Base-by-base conservation (phyloP, 2,329 filamentous ascomycete species). In the Calonectria honghensis region DNA sequence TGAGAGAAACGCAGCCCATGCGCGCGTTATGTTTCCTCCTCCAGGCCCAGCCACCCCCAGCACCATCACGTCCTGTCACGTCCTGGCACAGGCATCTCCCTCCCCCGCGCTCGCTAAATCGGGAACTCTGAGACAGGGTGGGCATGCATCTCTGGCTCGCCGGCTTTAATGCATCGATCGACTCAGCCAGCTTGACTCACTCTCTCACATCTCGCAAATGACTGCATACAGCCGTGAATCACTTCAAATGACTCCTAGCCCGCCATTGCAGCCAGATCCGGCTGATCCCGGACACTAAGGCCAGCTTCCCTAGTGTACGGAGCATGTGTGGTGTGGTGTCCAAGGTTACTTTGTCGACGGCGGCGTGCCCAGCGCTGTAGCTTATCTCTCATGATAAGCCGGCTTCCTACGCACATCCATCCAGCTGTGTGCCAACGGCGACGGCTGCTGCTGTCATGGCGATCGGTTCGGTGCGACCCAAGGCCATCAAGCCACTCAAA, bases 301-400 rank as follows among this genome's bases (percentile, higher is more conserved):
- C 48, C 14, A 35, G 24, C 35, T 54, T 52, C 65, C 48, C 29
- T 35, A 32, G 45, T 65, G 61, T 65, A 31, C 32, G 41, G 29
- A 32, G 29, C 52, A 39, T 20, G 2, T 65, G 61, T 57, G 51
- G 35, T 68, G 65, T 54, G 48, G 65, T 68, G 45, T 48, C 45
- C 32, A 41, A 51, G 50, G 50, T 68, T 68, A 29, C 48, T 35
- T 51, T 68, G 32, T 54, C 27, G 31, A 48, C 45, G n/a, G 31
- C 54, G 48, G 35, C 35, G 13, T 41, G 24, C 29, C 27, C 39
- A 45, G 68, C 54, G 41, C 59, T 35, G 20, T 51, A 57, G 51
- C 69, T 65, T 65, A 59, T 70, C 68, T 59, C 68, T 29, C 52
- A 51, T 52, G 72, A 73, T 73, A 73, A 73, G 71, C 63, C 45